Base-by-base conservation (phyloP, 805 yeast species). In the Monosporozyma aerobia region DNA sequence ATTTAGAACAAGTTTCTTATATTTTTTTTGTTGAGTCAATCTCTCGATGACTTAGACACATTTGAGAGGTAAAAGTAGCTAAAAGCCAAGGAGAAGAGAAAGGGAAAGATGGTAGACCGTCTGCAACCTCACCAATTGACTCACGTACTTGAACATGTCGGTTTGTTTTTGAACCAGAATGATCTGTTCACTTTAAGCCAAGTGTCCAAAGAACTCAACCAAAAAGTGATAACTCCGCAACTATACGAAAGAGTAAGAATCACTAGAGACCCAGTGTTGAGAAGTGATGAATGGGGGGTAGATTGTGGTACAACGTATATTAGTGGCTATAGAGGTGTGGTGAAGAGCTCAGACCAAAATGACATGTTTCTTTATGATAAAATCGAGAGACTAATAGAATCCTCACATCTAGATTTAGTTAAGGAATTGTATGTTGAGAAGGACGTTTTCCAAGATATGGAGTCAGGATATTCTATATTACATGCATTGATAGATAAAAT, bases 191-290 rank as follows among this genome's bases (percentile, higher is more conserved):
- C 61, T 27, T 54, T 77, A n/a, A 58, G 71, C 2, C 60, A 57
- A 40, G 61, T 72, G 2, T 69, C 61, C 53, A 69, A 65, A 53
- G 55, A 55, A 13, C 44, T 67, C 8, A 56, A 70, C n/a, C 68
- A 23, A 43, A 43, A 73, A 32, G 33, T 55, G 0, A 32, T 69
- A 11, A 70, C 70, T 1, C 51, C 63, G 11, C 54, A 58, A n/a
- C 59, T 79, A 9, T 77, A 77, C 59, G 57, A 54, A 27, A 69
- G 57, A 5, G 56, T 79, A 10, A 58, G 69, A 23, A 64, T 79
- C 35, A 63, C 73, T 14, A 60, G 60, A 48, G 56, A 71, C 6
- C 70, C 77, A 1, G 56, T 67, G 0, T 37, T 75, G 3, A 51
- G 67, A 16, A 52, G 63, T 2, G 51, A 52, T 1, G 23, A 52